Percentiles rank a stretch among this genome's conserved stretches.
Evolutionary conservation across 2,329 filamentous ascomycete genomes (phyloP).

Genomic region (Penicillium glabrum): DNA sequence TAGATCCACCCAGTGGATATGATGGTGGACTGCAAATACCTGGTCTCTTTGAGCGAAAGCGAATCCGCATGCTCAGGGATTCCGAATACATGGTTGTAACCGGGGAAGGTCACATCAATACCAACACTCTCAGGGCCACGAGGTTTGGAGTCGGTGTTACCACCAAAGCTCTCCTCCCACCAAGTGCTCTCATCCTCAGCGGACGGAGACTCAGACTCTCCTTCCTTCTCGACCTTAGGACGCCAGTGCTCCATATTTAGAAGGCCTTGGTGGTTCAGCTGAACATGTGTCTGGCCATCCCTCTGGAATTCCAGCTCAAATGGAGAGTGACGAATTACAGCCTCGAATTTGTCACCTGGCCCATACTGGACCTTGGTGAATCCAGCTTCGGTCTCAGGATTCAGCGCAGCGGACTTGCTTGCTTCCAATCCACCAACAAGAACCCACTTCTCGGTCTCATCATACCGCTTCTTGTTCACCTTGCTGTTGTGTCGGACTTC

Average conservation of each 20-base stretch:
- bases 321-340: conserved; percentile 77
- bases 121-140: conserved; percentile 88
- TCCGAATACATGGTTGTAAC: conserved; percentile 89
- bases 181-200: conserved; percentile 73
- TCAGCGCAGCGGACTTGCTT: conserved; percentile 70
- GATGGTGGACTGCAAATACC: conserved; percentile 42
- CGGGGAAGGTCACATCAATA: conserved; percentile 87
- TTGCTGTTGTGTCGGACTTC: conserved; percentile 81
- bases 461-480: conserved; percentile 88
- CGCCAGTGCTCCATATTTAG: conserved; percentile 97
- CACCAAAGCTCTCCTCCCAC: conserved; percentile 97
- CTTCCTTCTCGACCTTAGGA: conserved; percentile 68
- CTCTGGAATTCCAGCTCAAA: conserved; percentile 85
- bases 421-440: conserved; percentile 77
- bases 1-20: conserved; percentile 9
- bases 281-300: conserved; percentile 77
- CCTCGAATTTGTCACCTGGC: conserved; percentile 72
- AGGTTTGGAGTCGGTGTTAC: conserved; percentile 94
- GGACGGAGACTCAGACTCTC: conserved; percentile 46
- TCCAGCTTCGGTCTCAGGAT: conserved; percentile 63
- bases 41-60: conserved; percentile 84
- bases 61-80: conserved; percentile 91
- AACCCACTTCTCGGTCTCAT: conserved; percentile 83
- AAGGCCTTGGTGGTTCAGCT: conserved; percentile 84
- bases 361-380: conserved; percentile 77